These are phyloP conservation scores for Xylaria sp. DNA, from an alignment of 2,329 filamentous ascomycete genomes.

Conservation along the genomic window DNA sequence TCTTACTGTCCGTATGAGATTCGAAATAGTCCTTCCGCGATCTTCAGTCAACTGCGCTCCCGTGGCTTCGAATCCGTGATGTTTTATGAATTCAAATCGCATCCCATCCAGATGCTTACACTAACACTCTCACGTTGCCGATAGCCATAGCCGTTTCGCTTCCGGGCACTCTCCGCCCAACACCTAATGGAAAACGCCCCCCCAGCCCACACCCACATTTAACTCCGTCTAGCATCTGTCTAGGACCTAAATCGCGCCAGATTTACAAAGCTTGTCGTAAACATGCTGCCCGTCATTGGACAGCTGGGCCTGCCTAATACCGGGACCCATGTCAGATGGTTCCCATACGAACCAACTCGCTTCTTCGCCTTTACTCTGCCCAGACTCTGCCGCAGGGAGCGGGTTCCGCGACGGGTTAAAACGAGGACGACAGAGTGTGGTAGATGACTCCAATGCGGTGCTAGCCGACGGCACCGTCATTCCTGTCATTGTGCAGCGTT, in stretches of 20 bases:
- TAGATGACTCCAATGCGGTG: background rate
- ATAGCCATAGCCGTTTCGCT: conserved; percentile 18
- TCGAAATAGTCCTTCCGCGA: too few species aligned
- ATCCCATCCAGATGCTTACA: too few species aligned
- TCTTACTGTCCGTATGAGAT: too few species aligned
- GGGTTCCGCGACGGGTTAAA: background rate
- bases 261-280: conserved; percentile 6
- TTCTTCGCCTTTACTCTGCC: conserved; percentile 11
- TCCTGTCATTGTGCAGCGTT: background rate
- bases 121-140: too few species aligned
- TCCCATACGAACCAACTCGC: conserved; percentile 14
- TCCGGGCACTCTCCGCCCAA: conserved; percentile 16
- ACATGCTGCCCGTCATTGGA: conserved; percentile 12
- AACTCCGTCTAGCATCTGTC: conserved; percentile 20
- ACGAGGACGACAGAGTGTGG: background rate
- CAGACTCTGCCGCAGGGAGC: too few species aligned
- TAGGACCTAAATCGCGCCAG: too few species aligned
- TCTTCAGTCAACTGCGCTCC: too few species aligned
- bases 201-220: conserved; percentile 19
- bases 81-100: too few species aligned
- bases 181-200: background rate
- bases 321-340: background rate
- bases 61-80: too few species aligned
- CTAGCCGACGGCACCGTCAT: conserved; percentile 1
- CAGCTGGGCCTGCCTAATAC: background rate